Percentiles rank a stretch among this genome's conserved stretches.
Conservation (phyloP, 768 basidiomycete genomes). For the Kockovaella imperatae region DNA sequence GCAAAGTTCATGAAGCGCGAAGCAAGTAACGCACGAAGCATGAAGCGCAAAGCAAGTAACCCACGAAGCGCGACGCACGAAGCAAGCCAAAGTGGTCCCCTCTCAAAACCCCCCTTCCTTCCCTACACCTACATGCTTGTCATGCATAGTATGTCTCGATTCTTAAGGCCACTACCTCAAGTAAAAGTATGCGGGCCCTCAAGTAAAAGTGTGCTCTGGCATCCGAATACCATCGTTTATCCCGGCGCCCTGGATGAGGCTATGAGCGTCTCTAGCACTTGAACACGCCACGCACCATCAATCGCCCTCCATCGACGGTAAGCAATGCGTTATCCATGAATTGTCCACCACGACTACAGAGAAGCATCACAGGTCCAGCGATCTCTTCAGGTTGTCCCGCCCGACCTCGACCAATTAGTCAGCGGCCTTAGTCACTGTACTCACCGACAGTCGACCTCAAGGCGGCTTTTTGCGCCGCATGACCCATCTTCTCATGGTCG, state of each 20-base stretch:
- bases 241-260: constrained; percentile 10
- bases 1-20: too few relatives aligned
- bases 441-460: constrained; percentile 17
- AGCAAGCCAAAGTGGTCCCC: too few relatives aligned
- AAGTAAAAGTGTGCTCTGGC: too few relatives aligned
- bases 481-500: too few relatives aligned
- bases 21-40: too few relatives aligned
- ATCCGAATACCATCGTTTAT: constrained; percentile 21
- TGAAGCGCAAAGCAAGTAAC: too few relatives aligned
- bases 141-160: too few relatives aligned
- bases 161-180: too few relatives aligned
- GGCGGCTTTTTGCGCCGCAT: constrained; percentile 15
- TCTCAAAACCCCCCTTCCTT: too few relatives aligned
- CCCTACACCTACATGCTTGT: too few relatives aligned
- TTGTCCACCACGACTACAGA: constrained; percentile 27
- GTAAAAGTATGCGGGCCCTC: too few relatives aligned
- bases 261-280: background rate
- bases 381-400: constrained; percentile 41
- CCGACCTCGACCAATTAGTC: constrained; percentile 14
- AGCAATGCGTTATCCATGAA: constrained; percentile 35
- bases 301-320: constrained; percentile 34
- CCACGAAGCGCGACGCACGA: too few relatives aligned
- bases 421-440: background rate
- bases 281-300: constrained; percentile 17
- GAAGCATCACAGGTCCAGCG: constrained; percentile 35